Conservation (phyloP, 1,284 basidiomycete species). For the Marasmius sp. region DNA sequence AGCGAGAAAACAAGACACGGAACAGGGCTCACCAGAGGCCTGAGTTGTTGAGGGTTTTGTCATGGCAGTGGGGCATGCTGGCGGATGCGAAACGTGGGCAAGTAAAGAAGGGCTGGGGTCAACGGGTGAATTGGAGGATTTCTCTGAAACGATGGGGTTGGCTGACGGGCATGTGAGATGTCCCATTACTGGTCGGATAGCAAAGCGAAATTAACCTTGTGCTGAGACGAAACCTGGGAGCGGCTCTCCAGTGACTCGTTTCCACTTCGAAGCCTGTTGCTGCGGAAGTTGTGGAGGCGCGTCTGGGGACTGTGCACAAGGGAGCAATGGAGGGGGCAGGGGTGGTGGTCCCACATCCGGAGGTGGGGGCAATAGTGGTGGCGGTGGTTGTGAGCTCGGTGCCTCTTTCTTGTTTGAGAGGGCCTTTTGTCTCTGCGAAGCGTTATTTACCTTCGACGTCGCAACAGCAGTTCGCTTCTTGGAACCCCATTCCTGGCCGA, state of each 20-base stretch:
- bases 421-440: background rate
- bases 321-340: slow-evolving; percentile 2
- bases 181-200: too few species aligned
- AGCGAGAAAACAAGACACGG: too few species aligned
- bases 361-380: slow-evolving; percentile 30
- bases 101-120: too few species aligned
- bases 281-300: background rate
- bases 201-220: background rate
- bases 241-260: background rate
- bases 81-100: too few species aligned
- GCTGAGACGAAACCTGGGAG: background rate
- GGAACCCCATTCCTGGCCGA: slow-evolving; percentile 29
- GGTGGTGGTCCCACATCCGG: slow-evolving; percentile 7
- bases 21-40: too few species aligned
- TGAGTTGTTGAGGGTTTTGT: too few species aligned
- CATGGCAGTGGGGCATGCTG: too few species aligned
- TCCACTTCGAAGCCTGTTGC: slow-evolving; percentile 7
- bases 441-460: background rate
- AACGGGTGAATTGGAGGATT: too few species aligned
- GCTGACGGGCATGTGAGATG: too few species aligned
- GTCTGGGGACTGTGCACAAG: background rate
- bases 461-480: background rate
- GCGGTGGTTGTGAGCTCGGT: too few species aligned
- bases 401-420: too few species aligned
- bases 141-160: too few species aligned